phyloP scores from a whole-genome alignment of 257 asterid genomes.

The Plantago elongata region DNA sequence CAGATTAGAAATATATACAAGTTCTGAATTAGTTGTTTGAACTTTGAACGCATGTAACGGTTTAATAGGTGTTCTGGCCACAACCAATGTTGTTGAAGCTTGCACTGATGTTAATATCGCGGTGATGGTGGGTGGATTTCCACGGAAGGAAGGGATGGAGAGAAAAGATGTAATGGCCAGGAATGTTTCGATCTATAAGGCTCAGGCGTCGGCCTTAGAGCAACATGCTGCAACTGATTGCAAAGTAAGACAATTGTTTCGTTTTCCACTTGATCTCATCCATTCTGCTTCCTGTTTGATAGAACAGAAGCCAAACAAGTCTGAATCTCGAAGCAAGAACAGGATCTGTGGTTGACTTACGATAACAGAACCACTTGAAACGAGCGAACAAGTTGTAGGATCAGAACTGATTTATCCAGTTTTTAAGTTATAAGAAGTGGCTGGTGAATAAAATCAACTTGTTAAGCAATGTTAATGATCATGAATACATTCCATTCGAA shows the following conservation, averaged over 20 bases:
- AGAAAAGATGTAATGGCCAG: slow-evolving; percentile 70
- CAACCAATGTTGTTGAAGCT: slow-evolving; percentile 62
- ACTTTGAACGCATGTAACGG: neutral
- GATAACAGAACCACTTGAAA: too few species aligned
- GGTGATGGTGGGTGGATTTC: slow-evolving; percentile 72
- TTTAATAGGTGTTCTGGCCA: slow-evolving; percentile 57
- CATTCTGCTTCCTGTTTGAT: too few species aligned
- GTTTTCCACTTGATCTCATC: too few species aligned
- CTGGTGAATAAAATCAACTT: neutral
- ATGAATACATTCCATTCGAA: neutral
- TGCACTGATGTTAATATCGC: slow-evolving; percentile 59
- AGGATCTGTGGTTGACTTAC: too few species aligned
- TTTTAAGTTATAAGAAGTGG: too few species aligned
- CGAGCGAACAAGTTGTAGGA: too few species aligned
- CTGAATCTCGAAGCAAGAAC: too few species aligned
- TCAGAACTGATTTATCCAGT: too few species aligned
- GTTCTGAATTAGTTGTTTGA: neutral
- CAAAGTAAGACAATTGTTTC: slow-evolving; percentile 37
- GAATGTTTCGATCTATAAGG: slow-evolving; percentile 69
- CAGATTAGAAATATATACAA: neutral
- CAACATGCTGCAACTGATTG: slow-evolving; percentile 67
- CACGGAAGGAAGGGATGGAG: slow-evolving; percentile 75
- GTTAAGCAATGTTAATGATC: neutral
- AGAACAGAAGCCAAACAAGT: too few species aligned
- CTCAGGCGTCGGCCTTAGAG: slow-evolving; percentile 72